These are phyloP conservation scores for Chaetomium tenue DNA, from an alignment of 495 filamentous ascomycete genomes.

Conservation along the genomic window DNA sequence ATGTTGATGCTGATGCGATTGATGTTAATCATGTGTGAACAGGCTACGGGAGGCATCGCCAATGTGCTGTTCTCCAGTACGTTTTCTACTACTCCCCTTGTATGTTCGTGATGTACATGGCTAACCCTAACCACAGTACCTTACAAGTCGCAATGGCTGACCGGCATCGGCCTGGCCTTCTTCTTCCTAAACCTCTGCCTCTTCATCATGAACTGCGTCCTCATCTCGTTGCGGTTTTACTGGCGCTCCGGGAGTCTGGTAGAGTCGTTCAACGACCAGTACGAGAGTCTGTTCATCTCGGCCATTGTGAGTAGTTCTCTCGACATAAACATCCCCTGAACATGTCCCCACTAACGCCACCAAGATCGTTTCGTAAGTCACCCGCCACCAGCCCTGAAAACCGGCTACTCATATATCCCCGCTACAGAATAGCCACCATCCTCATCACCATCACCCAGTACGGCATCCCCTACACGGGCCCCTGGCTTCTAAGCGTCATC, in stretches of 20 bases:
- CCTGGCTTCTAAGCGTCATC: slow-evolving; percentile 65
- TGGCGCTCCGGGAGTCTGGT: slow-evolving; percentile 69
- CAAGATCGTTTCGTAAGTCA: slow-evolving; percentile 21
- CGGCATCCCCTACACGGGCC: slow-evolving; percentile 61
- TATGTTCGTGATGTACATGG: not conserved
- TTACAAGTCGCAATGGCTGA: slow-evolving; percentile 65
- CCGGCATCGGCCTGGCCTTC: slow-evolving; percentile 68
- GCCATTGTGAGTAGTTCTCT: slow-evolving; percentile 54
- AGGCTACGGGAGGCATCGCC: slow-evolving; percentile 77
- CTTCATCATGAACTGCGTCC: slow-evolving; percentile 64
- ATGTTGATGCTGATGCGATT: too few relatives aligned
- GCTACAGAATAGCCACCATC: slow-evolving; percentile 66
- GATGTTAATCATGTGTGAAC: not conserved
- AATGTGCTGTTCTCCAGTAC: slow-evolving; percentile 72
- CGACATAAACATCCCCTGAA: not conserved
- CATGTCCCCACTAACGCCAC: not conserved
- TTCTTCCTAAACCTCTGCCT: slow-evolving; percentile 74
- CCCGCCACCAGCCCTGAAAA: not conserved
- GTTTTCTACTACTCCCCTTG: slow-evolving; percentile 26
- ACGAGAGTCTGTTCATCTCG: slow-evolving; percentile 77
- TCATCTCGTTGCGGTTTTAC: slow-evolving; percentile 69
- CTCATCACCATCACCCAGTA: slow-evolving; percentile 79
- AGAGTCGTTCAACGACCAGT: slow-evolving; percentile 70
- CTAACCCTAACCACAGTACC: slow-evolving; percentile 52
- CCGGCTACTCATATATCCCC: slow-evolving; percentile 1